phyloP scores from a whole-genome alignment of 2,329 filamentous ascomycete genomes.

The Phialophora tarda region DNA sequence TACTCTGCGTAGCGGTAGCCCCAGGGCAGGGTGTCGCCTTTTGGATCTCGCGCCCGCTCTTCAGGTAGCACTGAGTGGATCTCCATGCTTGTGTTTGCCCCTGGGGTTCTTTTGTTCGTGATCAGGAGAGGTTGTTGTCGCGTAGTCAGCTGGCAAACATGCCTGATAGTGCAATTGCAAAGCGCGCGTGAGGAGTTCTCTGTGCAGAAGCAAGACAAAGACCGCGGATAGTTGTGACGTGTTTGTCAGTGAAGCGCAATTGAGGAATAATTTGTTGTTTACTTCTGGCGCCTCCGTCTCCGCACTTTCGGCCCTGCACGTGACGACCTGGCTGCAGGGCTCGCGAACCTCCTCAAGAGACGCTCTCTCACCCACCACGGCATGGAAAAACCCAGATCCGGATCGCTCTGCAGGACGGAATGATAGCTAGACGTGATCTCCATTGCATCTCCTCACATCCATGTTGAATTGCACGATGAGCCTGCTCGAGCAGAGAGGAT shows the following conservation, averaged over 20 bases:
- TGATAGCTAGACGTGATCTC: background rate
- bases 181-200: background rate
- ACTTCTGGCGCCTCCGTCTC: conserved; percentile 3
- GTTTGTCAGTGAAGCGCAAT: background rate
- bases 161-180: background rate
- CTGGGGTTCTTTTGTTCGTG: background rate
- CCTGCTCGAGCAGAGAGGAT: too few species aligned
- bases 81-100: conserved; percentile 56
- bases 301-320: background rate
- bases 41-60: conserved; percentile 65
- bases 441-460: background rate
- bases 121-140: background rate
- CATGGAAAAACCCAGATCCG: background rate
- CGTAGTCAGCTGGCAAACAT: background rate
- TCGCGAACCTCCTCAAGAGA: background rate
- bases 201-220: background rate
- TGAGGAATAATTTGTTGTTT: conserved; percentile 19
- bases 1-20: conserved; percentile 67
- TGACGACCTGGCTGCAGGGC: background rate
- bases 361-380: background rate
- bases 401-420: background rate
- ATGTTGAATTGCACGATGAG: background rate
- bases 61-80: conserved; percentile 69
- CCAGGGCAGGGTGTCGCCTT: conserved; percentile 67
- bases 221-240: background rate